Percentiles rank a stretch among this genome's conserved stretches.
Conservation (phyloP, 192 early-diverging fungal genomes). For the Phlyctochytrium arcticum region DNA sequence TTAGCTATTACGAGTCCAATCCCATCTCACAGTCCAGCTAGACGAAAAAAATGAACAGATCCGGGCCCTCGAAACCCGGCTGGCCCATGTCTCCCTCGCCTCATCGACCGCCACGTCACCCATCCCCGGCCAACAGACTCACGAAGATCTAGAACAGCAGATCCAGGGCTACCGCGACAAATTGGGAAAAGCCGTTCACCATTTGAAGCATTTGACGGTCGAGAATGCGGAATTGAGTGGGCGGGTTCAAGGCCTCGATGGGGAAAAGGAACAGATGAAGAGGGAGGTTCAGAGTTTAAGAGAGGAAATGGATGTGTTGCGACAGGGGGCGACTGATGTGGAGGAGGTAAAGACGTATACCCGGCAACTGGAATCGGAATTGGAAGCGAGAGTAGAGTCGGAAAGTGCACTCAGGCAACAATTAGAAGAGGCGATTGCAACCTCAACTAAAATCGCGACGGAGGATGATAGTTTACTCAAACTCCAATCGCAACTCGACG, state of each 20-base stretch:
- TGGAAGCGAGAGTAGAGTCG: neutral
- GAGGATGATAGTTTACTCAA: too few relatives aligned
- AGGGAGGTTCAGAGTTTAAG: neutral
- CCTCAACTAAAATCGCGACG: too few relatives aligned
- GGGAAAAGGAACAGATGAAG: neutral
- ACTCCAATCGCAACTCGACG: too few relatives aligned
- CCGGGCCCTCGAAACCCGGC: neutral
- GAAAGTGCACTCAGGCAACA: neutral
- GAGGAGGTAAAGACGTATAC: neutral
- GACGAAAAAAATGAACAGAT: neutral
- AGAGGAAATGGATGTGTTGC: neutral
- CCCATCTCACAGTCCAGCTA: neutral
- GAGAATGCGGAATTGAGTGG: neutral
- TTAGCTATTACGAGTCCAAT: neutral
- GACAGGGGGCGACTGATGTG: neutral
- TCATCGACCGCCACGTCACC: neutral
- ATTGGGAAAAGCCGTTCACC: neutral
- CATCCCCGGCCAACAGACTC: neutral
- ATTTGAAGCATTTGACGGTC: constrained; percentile 7
- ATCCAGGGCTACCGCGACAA: neutral
- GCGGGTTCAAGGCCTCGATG: neutral
- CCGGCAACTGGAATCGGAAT: too few relatives aligned
- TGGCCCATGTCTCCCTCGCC: neutral
- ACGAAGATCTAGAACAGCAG: neutral
- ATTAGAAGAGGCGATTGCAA: too few relatives aligned